phyloP scores from a whole-genome alignment of 768 basidiomycete genomes.

The Naematelia encephala region DNA sequence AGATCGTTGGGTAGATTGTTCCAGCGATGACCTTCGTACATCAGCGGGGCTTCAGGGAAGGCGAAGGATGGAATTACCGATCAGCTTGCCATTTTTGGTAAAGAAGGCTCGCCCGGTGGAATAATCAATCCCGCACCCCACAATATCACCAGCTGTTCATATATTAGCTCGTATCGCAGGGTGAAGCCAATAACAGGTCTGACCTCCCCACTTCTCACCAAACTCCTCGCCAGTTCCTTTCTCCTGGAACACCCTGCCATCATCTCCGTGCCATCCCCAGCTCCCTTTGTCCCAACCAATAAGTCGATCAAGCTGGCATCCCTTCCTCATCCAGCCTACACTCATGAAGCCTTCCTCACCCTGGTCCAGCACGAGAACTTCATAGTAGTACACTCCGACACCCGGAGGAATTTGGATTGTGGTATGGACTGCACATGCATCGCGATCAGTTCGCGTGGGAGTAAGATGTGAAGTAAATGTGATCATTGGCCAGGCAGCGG shows the following conservation, averaged over 20 bases:
- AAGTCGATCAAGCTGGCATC: slow-evolving; percentile 32
- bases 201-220: slow-evolving; percentile 77
- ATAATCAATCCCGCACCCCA: slow-evolving; percentile 93
- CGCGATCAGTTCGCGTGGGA: slow-evolving; percentile 61
- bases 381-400: slow-evolving; percentile 92
- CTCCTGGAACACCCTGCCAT: slow-evolving; percentile 60
- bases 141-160: slow-evolving; percentile 68
- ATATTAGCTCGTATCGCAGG: slow-evolving; percentile 1
- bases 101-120: slow-evolving; percentile 72
- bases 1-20: slow-evolving; percentile 52
- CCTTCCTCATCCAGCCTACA: slow-evolving; percentile 50
- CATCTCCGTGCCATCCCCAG: slow-evolving; percentile 51
- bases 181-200: slow-evolving; percentile 38
- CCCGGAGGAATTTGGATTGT: slow-evolving; percentile 72
- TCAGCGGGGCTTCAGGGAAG: not conserved
- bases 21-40: slow-evolving; percentile 29
- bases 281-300: slow-evolving; percentile 50
- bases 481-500: slow-evolving; percentile 19
- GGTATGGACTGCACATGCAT: slow-evolving; percentile 79
- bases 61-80: slow-evolving; percentile 30
- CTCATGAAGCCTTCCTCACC: slow-evolving; percentile 67
- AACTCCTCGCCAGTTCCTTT: slow-evolving; percentile 66
- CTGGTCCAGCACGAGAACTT: slow-evolving; percentile 77
- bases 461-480: slow-evolving; percentile 29
- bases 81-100: slow-evolving; percentile 72